Evolutionary conservation across 1,284 basidiomycete genomes (phyloP).

Genomic region (Ganoderma lucidum): DNA sequence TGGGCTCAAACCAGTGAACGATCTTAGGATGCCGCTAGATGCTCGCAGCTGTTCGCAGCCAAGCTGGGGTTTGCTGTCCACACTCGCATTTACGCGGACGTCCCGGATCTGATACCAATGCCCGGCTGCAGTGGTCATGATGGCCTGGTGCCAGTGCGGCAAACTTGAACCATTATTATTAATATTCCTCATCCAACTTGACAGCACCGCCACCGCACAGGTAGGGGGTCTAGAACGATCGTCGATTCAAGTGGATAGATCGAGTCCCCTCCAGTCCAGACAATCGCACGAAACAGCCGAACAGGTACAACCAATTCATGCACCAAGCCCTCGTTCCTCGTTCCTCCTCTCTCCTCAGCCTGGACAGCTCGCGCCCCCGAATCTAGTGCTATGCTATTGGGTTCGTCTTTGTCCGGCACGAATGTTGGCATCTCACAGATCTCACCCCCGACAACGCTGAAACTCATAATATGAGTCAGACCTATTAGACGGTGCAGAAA

Average conservation of each 20-base stretch:
- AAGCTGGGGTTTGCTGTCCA: no score
- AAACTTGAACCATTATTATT: neutral
- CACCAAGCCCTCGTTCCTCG: neutral
- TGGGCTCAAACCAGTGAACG: neutral
- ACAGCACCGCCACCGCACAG: constrained; percentile 22
- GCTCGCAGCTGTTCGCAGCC: neutral
- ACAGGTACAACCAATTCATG: neutral
- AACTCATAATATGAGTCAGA: neutral
- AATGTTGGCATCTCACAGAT: neutral
- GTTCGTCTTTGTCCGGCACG: neutral
- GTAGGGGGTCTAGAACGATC: constrained; percentile 11
- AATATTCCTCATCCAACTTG: neutral
- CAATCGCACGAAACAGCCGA: neutral
- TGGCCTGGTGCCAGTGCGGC: neutral
- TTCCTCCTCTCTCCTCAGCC: neutral
- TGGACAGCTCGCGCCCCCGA: neutral
- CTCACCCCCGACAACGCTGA: neutral
- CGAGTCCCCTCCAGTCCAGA: neutral
- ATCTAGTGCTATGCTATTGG: neutral
- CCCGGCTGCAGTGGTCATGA: no score
- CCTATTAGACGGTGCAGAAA: neutral
- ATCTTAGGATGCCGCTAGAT: neutral
- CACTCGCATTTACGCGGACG: neutral
- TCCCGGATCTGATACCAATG: no score
- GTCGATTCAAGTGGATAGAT: constrained; percentile 1